Evolutionary conservation across 2,329 filamentous ascomycete genomes (phyloP).

Genomic region (Bipolaris bicolor): DNA sequence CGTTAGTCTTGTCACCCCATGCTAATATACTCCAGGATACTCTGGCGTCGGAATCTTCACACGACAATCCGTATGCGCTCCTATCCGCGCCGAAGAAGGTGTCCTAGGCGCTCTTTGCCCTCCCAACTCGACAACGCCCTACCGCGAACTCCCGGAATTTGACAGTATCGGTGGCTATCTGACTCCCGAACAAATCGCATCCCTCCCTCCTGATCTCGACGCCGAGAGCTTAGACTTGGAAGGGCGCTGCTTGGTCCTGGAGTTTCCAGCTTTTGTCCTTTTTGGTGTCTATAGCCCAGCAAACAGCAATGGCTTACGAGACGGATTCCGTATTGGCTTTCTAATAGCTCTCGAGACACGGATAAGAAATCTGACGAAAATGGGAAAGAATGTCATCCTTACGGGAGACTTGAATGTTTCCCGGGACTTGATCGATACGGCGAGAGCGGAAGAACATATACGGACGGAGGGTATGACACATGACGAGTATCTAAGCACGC

Average conservation of each 20-base stretch:
- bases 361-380: constrained; percentile 78
- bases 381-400: constrained; percentile 84
- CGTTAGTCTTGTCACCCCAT: constrained; percentile 8
- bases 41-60: constrained; percentile 96
- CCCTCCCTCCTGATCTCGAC: constrained; percentile 61
- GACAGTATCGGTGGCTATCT: constrained; percentile 92
- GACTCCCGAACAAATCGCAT: constrained; percentile 67
- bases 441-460: constrained; percentile 73
- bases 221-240: constrained; percentile 81
- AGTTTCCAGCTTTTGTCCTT: constrained; percentile 93
- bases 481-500: constrained; percentile 74
- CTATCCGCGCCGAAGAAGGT: constrained; percentile 93
- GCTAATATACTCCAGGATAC: constrained; percentile 67
- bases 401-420: constrained; percentile 89
- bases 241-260: constrained; percentile 86
- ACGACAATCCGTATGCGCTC: constrained; percentile 81
- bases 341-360: constrained; percentile 80
- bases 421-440: constrained; percentile 73
- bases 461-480: constrained; percentile 71
- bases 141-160: constrained; percentile 73
- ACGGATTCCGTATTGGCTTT: constrained; percentile 82
- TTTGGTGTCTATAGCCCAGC: constrained; percentile 93
- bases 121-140: constrained; percentile 72
- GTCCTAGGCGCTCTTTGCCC: constrained; percentile 79
- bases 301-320: constrained; percentile 80